Conservation (phyloP, 176 grass and related monocot species). For the Triticum dicoccoides region DNA sequence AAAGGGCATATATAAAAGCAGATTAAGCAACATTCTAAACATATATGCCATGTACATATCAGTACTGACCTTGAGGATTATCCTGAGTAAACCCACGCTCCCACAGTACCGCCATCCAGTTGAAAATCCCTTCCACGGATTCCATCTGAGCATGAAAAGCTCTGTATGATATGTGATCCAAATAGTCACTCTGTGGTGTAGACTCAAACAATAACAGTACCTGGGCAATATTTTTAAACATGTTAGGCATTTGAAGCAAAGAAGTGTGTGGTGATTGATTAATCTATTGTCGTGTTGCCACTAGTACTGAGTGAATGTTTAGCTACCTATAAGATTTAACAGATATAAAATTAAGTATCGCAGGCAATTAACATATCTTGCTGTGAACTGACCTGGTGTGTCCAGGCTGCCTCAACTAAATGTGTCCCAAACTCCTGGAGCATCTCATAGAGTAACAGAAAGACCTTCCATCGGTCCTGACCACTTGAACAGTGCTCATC, state of each 20-base stretch:
- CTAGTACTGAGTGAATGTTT: not conserved
- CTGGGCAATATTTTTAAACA: conserved; percentile 38
- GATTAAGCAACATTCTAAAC: conserved; percentile 20
- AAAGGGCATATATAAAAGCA: conserved; percentile 35
- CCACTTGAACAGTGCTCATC: conserved; percentile 50
- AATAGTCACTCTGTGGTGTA: conserved; percentile 42
- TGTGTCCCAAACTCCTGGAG: conserved; percentile 95
- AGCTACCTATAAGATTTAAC: conserved; percentile 1
- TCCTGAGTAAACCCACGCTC: conserved; percentile 92
- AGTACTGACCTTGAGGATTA: conserved; percentile 80
- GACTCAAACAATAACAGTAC: conserved; percentile 72
- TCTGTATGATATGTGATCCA: conserved; percentile 17
- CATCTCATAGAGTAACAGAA: conserved; percentile 90
- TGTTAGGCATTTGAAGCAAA: conserved; percentile 22
- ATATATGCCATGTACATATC: conserved; percentile 1
- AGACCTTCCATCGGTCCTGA: conserved; percentile 76
- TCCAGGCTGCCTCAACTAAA: conserved; percentile 95
- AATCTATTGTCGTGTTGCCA: not conserved
- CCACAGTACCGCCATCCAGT: conserved; percentile 88
- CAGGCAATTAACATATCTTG: not conserved
- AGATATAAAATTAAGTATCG: not conserved
- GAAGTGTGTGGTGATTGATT: not conserved
- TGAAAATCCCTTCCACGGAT: conserved; percentile 61
- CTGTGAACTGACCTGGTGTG: conserved; percentile 65
- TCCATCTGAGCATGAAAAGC: conserved; percentile 73